Evolutionary conservation across 2,329 filamentous ascomycete genomes (phyloP).

Genomic region (Epichloe baconii): DNA sequence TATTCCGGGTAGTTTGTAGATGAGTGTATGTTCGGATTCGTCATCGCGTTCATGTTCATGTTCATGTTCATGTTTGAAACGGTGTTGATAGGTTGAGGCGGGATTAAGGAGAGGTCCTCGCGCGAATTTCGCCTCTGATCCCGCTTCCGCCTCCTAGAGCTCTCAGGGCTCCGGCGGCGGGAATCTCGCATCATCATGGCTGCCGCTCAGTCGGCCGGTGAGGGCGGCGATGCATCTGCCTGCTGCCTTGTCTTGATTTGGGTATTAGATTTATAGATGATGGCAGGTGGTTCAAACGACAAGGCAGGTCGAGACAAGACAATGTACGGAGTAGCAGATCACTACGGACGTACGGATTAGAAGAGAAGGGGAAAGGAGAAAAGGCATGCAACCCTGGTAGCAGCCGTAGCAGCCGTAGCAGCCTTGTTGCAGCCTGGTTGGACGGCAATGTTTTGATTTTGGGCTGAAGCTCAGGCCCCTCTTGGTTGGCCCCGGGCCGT

Average conservation of each 20-base stretch:
- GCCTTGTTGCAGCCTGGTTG: neutral
- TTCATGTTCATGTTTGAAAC: slow-evolving; percentile 6
- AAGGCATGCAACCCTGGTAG: neutral
- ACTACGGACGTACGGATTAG: too few relatives aligned
- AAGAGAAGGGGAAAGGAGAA: neutral
- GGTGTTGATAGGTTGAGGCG: slow-evolving; percentile 9
- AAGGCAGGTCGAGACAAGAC: neutral
- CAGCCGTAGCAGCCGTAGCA: neutral
- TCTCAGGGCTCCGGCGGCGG: slow-evolving; percentile 43
- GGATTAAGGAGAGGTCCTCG: slow-evolving; percentile 14
- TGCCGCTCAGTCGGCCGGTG: slow-evolving; percentile 13
- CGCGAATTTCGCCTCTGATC: slow-evolving; percentile 20
- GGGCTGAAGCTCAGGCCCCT: slow-evolving; percentile 5
- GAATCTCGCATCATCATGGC: slow-evolving; percentile 44
- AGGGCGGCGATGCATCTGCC: slow-evolving; percentile 4
- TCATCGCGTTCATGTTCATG: neutral
- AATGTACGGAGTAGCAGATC: neutral
- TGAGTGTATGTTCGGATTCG: slow-evolving; percentile 2
- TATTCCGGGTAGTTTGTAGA: slow-evolving; percentile 1
- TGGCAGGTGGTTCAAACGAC: neutral
- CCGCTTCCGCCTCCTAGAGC: slow-evolving; percentile 35
- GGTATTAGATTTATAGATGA: neutral
- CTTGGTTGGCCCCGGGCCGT: neutral
- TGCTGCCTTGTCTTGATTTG: slow-evolving; percentile 3
- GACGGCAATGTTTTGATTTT: slow-evolving; percentile 7